phyloP scores from a whole-genome alignment of 2,329 filamentous ascomycete genomes.

The Botrytis deweyae region DNA sequence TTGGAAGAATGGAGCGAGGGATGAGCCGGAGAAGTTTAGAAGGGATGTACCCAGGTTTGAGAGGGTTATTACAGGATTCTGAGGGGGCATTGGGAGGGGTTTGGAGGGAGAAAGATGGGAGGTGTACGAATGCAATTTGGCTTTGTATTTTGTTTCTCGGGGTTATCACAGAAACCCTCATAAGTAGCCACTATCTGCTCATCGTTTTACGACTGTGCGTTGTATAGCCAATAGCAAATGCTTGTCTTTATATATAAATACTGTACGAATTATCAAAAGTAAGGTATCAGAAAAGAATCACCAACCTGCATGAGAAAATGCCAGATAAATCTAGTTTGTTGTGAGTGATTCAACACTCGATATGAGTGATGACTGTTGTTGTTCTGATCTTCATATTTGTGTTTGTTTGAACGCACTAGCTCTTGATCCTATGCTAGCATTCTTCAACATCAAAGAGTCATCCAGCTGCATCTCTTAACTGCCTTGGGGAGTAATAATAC shows the following conservation, averaged over 20 bases:
- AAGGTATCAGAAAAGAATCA: not conserved
- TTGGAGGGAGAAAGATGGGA: not conserved
- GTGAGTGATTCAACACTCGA: too few species aligned
- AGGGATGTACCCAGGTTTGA: conserved; percentile 25
- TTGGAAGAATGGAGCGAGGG: conserved; percentile 52
- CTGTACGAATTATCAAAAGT: not conserved
- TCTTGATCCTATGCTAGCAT: not conserved
- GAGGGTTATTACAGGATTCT: conserved; percentile 21
- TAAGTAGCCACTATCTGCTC: not conserved
- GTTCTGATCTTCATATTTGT: too few species aligned
- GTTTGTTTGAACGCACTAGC: too few species aligned
- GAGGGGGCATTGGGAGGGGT: not conserved
- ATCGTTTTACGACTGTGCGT: not conserved
- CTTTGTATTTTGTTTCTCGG: not conserved
- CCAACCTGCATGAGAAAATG: too few species aligned
- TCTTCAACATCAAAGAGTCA: not conserved
- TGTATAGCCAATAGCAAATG: not conserved
- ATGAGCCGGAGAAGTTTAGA: conserved; percentile 26
- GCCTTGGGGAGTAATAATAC: not conserved
- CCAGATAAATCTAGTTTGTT: too few species aligned
- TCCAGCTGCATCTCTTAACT: not conserved
- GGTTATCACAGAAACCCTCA: not conserved
- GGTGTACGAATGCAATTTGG: fast-evolving
- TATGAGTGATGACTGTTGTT: too few species aligned
- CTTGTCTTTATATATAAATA: not conserved